phyloP scores from a whole-genome alignment of 2,329 filamentous ascomycete species.

The Huntiella bhutanensis region DNA sequence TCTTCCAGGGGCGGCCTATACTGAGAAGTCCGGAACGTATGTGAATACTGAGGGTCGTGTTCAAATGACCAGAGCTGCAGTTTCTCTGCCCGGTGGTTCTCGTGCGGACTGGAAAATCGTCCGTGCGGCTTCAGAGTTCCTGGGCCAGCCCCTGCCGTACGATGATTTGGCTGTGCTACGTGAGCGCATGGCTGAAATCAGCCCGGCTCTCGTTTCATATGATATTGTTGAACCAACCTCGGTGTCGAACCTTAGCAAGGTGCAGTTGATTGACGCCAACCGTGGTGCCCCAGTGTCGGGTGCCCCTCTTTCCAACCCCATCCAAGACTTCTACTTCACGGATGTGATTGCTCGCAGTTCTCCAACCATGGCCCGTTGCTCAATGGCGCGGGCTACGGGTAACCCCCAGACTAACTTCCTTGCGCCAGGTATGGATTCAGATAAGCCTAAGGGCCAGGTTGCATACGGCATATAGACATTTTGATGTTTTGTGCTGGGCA shows the following conservation, averaged over 20 bases:
- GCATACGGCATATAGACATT: conserved; percentile 34
- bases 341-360: conserved; percentile 94
- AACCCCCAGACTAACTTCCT: conserved; percentile 65
- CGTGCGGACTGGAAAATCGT: conserved; percentile 99
- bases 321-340: conserved; percentile 97
- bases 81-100: conserved; percentile 70
- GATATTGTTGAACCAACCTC: conserved; percentile 75
- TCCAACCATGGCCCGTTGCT: conserved; percentile 95
- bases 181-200: conserved; percentile 90
- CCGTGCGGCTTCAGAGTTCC: conserved; percentile 77
- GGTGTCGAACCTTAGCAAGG: conserved; percentile 61
- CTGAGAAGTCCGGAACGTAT: conserved; percentile 89
- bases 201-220: conserved; percentile 72
- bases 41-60: conserved; percentile 96
- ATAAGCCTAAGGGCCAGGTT: conserved; percentile 41
- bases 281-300: conserved; percentile 61
- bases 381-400: conserved; percentile 69
- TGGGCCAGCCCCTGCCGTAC: conserved; percentile 72
- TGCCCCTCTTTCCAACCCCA: conserved; percentile 61
- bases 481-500: not conserved
- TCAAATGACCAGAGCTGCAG: conserved; percentile 81
- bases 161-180: conserved; percentile 79
- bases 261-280: conserved; percentile 91
- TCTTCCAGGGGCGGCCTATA: conserved; percentile 87
- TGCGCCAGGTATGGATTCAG: conserved; percentile 49